Evolutionary conservation across 2,329 filamentous ascomycete species (phyloP).

Genomic region (Xylaria sp.): DNA sequence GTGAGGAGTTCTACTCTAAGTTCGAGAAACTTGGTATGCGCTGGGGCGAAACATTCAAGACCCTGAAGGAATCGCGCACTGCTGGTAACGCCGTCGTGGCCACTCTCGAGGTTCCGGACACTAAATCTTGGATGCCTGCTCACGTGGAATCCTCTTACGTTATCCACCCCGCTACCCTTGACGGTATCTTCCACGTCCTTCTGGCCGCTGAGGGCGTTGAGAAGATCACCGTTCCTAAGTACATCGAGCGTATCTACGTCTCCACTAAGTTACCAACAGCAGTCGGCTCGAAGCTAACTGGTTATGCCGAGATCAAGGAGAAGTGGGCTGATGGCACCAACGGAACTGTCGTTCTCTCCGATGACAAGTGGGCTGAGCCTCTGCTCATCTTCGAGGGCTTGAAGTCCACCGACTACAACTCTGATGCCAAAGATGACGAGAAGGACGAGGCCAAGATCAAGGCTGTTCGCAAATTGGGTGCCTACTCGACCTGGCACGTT

Average conservation of each 20-base stretch:
- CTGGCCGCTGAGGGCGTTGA: conserved; percentile 45
- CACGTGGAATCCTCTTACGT: conserved; percentile 44
- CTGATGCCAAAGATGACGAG: conserved; percentile 38
- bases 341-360: conserved; percentile 46
- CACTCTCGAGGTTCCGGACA: conserved; percentile 45
- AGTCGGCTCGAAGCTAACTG: conserved; percentile 41
- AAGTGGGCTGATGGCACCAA: conserved; percentile 47
- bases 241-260: conserved; percentile 46
- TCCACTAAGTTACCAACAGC: conserved; percentile 44
- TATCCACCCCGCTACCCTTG: conserved; percentile 44
- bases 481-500: conserved; percentile 45
- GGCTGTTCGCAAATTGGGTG: conserved; percentile 43
- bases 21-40: conserved; percentile 46
- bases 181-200: conserved; percentile 46
- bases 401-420: conserved; percentile 45
- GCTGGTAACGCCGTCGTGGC: conserved; percentile 40
- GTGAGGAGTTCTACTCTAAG: conserved; percentile 45
- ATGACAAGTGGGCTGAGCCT: conserved; percentile 47
- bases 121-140: conserved; percentile 44
- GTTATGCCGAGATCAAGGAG: conserved; percentile 47
- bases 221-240: conserved; percentile 45
- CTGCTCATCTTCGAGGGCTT: conserved; percentile 47
- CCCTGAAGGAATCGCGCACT: conserved; percentile 39
- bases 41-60: conserved; percentile 45
- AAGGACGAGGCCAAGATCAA: conserved; percentile 43